Conservation (phyloP, 352 stramenopile species). For the Proteromonas lacertae region DNA sequence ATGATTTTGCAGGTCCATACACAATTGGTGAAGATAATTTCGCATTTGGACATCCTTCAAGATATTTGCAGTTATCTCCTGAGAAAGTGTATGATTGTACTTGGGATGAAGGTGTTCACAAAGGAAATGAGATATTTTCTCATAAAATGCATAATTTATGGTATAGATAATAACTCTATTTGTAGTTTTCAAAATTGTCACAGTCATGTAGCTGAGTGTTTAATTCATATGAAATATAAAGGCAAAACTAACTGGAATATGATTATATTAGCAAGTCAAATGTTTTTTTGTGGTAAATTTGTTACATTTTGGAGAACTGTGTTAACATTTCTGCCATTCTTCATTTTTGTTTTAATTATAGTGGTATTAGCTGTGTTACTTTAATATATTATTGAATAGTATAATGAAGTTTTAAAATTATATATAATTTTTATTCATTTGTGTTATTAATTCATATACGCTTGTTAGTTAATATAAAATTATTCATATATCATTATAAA, state of each 20-base stretch:
- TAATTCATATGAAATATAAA: conserved; percentile 12
- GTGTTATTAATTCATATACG: no score
- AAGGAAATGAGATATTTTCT: conserved; percentile 35
- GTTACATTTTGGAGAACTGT: conserved; percentile 8
- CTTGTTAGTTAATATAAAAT: no score
- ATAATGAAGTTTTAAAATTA: no score
- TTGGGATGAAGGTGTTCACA: conserved; percentile 37
- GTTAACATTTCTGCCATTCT: conserved; percentile 11
- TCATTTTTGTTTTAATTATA: conserved; percentile 6
- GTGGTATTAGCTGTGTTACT: conserved; percentile 2
- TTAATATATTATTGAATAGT: no score
- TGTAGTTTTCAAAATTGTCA: conserved; percentile 75
- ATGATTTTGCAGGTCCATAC: conserved; percentile 62
- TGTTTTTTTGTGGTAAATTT: conserved; percentile 14
- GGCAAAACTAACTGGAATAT: conserved; percentile 4
- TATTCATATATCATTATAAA: no score
- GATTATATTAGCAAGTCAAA: conserved; percentile 5
- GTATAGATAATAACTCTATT: no score
- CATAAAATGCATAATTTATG: conserved; percentile 59
- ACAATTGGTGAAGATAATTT: no score
- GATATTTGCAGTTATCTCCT: conserved; percentile 39
- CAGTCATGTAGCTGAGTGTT: conserved; percentile 35
- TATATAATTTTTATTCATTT: no score
- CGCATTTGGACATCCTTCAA: conserved; percentile 37
- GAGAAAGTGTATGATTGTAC: conserved; percentile 9